Conservation (phyloP, 805 yeast species). For the Metschnikowia borealis region DNA sequence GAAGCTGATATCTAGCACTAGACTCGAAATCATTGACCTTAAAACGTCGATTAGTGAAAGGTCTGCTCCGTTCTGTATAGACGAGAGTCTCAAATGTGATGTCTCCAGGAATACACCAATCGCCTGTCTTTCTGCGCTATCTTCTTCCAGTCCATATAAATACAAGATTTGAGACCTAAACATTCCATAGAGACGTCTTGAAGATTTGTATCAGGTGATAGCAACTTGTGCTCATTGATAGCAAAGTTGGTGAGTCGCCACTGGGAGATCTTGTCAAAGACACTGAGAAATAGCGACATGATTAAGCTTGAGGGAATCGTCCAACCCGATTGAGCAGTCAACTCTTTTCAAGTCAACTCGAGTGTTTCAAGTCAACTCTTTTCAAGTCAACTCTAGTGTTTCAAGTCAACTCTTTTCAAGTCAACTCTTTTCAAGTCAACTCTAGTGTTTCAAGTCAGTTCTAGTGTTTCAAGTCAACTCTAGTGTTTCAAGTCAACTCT, state of each 20-base stretch:
- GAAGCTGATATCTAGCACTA: conserved; percentile 49
- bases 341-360: no score
- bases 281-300: conserved; percentile 46
- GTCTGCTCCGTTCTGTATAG: conserved; percentile 42
- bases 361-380: no score
- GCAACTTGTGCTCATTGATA: conserved; percentile 38
- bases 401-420: no score
- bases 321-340: conserved; percentile 48
- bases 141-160: conserved; percentile 14
- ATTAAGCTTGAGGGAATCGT: conserved; percentile 45
- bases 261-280: conserved; percentile 35
- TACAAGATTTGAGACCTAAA: conserved; percentile 14
- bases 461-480: no score
- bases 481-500: no score
- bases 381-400: no score
- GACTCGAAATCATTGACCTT: conserved; percentile 32
- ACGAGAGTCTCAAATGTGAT: conserved; percentile 32
- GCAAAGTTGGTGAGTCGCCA: conserved; percentile 44
- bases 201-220: background rate
- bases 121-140: conserved; percentile 10
- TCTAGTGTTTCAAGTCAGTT: no score
- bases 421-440: no score
- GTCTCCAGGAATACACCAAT: conserved; percentile 41
- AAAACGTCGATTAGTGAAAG: conserved; percentile 48
- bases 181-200: conserved; percentile 7